Base-by-base conservation (phyloP, 768 basidiomycete species). In the Pulveroboletus frians region DNA sequence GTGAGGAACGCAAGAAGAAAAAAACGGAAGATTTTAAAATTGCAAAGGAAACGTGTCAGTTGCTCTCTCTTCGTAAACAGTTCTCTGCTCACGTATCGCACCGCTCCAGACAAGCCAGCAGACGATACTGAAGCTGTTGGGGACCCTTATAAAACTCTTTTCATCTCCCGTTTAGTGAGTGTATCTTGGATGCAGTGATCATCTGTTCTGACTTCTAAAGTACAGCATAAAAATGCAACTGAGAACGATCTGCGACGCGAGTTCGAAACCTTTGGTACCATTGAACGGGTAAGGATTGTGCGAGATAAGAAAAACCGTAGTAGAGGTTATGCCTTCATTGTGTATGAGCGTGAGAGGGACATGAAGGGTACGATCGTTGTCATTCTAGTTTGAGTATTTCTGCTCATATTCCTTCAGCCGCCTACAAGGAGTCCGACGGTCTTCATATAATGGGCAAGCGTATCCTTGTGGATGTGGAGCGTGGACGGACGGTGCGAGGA, bases 341-440 rank as follows among this genome's bases (percentile, higher is more conserved):
- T 99, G 15, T 99, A 92, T 57, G 96, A 99, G 66, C 83, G 96
- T 27, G 96, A 98, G 71, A 83, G 94, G 50, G 96, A 99, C 67
- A 99, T 99, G 96, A 98, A 98, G 81, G 94, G 94, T 94, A 67
- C 43, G 11, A 17, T 27, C 14, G 10, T 35, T 59, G 43, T 43
- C 40, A 44, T 49, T 38, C 49, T 49, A 18, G 34, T 57, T 54
- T 50, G 50, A 31, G 26, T 18, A 14, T 42, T 43, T 57, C 39
- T 56, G 56, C 49, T 60, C 43, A 62, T 39, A 46, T 56, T 48
- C 49, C 36, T 39, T 50, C 56, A 88, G 86, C 87, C 55, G 96
- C 95, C 13, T 99, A 98, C 79, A 98, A 98, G 71, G 96, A 98
- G 67, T 97, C 94, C 17, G 95, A 98, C 61, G 91, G 93, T 20